Evolutionary conservation across 768 basidiomycete genomes (phyloP).

Genomic region (Leccinum subgranulosum): DNA sequence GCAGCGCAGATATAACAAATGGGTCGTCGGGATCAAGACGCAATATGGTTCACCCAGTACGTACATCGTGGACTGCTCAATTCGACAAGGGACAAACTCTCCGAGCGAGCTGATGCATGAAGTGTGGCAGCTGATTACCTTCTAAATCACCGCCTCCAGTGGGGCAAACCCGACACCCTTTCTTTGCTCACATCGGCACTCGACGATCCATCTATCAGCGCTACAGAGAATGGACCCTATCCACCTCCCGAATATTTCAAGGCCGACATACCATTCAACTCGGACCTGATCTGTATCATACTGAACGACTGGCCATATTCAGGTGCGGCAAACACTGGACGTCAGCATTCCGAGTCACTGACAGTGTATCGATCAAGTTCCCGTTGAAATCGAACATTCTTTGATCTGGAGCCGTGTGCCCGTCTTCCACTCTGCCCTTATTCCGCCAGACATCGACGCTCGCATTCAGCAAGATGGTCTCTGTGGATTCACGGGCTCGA

Average conservation of each 20-base stretch:
- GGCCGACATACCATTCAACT: slow-evolving; percentile 47
- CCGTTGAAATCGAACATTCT: slow-evolving; percentile 67
- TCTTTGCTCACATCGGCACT: slow-evolving; percentile 58
- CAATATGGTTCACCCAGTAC: slow-evolving; percentile 67
- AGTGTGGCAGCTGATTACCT: slow-evolving; percentile 61
- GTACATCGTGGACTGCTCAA: slow-evolving; percentile 15
- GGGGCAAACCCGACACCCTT: slow-evolving; percentile 68
- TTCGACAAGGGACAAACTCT: not conserved
- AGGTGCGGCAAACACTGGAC: slow-evolving; percentile 37
- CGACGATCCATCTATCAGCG: slow-evolving; percentile 32
- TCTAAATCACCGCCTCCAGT: slow-evolving; percentile 63
- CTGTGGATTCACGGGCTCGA: slow-evolving; percentile 74
- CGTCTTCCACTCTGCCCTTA: slow-evolving; percentile 58
- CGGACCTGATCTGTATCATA: slow-evolving; percentile 62
- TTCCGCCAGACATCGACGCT: slow-evolving; percentile 47
- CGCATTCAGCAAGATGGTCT: slow-evolving; percentile 74
- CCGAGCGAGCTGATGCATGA: not conserved
- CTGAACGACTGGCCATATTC: slow-evolving; percentile 91
- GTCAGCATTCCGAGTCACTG: not conserved
- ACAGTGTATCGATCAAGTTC: slow-evolving; percentile 41
- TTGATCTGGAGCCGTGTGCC: slow-evolving; percentile 78
- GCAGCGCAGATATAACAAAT: slow-evolving; percentile 63
- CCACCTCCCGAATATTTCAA: slow-evolving; percentile 57
- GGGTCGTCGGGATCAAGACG: slow-evolving; percentile 51
- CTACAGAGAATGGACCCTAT: not conserved